Conservation (phyloP, 495 filamentous ascomycete species). For the Penicillium dipodomyicola region DNA sequence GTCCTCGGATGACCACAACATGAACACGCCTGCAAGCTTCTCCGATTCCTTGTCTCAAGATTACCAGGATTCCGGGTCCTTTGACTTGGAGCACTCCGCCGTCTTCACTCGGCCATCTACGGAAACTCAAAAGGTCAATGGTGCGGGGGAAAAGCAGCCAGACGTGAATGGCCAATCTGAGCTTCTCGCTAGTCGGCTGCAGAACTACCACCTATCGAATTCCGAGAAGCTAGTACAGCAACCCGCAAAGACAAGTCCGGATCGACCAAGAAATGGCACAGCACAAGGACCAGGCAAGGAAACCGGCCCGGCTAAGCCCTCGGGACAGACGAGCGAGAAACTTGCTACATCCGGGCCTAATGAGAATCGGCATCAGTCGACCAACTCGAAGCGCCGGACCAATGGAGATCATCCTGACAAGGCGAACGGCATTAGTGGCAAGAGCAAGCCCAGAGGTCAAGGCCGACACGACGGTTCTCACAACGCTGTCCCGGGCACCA, state of each 20-base stretch:
- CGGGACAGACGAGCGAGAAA: constrained; percentile 33
- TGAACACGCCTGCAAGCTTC: constrained; percentile 42
- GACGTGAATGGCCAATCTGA: constrained; percentile 28
- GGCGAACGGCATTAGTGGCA: constrained; percentile 36
- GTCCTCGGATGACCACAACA: constrained; percentile 44
- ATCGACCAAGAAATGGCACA: constrained; percentile 28
- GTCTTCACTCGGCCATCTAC: constrained; percentile 31
- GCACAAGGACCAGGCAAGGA: constrained; percentile 30
- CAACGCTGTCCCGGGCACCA: constrained; percentile 19
- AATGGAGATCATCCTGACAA: constrained; percentile 42
- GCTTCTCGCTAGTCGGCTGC: constrained; percentile 39
- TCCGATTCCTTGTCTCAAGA: constrained; percentile 46
- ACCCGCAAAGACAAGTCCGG: constrained; percentile 28
- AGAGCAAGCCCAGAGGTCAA: constrained; percentile 34
- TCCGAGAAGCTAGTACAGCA: constrained; percentile 34
- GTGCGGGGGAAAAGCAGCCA: constrained; percentile 11
- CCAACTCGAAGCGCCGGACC: constrained; percentile 30
- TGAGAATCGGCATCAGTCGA: constrained; percentile 26
- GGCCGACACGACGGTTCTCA: constrained; percentile 33
- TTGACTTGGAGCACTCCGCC: constrained; percentile 36
- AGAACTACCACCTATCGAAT: constrained; percentile 41
- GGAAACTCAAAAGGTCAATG: constrained; percentile 26
- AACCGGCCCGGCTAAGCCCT: constrained; percentile 31
- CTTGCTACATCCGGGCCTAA: constrained; percentile 8
- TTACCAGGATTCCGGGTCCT: constrained; percentile 37